Evolutionary conservation across 2,329 filamentous ascomycete genomes (phyloP).

Genomic region (Colletotrichum spinosum): DNA sequence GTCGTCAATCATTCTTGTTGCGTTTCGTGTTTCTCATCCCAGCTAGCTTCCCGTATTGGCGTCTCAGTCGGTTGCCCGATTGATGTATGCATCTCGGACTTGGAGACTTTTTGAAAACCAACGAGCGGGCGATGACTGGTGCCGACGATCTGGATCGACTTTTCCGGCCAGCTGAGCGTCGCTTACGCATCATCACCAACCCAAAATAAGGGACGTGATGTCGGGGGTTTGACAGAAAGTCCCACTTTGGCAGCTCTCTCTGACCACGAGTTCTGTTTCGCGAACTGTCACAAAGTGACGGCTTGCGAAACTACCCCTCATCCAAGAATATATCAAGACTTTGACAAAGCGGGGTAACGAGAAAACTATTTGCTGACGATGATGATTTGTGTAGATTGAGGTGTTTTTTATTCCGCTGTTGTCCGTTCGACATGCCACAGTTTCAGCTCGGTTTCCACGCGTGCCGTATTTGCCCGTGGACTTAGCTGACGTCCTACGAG

Average conservation of each 20-base stretch:
- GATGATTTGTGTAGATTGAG: not conserved
- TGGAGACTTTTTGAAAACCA: not conserved
- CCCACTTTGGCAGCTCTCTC: constrained; percentile 27
- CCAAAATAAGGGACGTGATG: too few relatives aligned
- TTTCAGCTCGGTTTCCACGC: constrained; percentile 18
- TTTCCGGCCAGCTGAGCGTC: too few relatives aligned
- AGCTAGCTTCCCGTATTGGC: constrained; percentile 14
- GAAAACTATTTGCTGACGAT: not conserved
- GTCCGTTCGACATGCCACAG: constrained; percentile 11
- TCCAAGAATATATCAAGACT: constrained; percentile 2
- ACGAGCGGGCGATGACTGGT: not conserved
- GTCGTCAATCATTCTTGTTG: constrained; percentile 10
- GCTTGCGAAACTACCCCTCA: constrained; percentile 24
- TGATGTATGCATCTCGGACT: not conserved
- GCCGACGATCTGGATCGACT: constrained; percentile 10
- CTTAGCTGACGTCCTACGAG: not conserved
- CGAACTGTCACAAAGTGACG: constrained; percentile 26
- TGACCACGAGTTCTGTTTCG: constrained; percentile 25
- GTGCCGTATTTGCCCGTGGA: constrained; percentile 7
- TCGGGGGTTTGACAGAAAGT: not conserved
- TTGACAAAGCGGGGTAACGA: constrained; percentile 22
- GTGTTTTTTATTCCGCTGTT: constrained; percentile 8
- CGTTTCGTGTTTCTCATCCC: constrained; percentile 27
- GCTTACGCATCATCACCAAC: too few relatives aligned
- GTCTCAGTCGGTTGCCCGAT: constrained; percentile 8